Conservation (phyloP, 2,329 filamentous ascomycete genomes). For the Verticillium albo-atrum region DNA sequence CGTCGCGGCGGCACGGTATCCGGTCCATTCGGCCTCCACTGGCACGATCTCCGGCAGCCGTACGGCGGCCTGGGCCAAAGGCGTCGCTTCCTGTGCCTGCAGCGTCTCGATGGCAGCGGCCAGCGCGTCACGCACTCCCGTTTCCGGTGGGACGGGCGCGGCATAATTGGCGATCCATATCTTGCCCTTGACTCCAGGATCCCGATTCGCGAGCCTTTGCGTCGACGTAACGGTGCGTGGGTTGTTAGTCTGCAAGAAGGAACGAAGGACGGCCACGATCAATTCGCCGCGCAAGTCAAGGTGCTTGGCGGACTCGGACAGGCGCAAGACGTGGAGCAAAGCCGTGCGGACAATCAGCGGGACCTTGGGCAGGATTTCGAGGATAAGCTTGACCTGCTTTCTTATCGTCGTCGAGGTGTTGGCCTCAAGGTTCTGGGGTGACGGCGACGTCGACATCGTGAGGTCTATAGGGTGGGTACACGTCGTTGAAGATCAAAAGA, state of each 20-base stretch:
- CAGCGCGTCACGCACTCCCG: constrained; percentile 52
- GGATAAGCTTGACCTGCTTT: constrained; percentile 8
- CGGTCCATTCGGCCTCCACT: constrained; percentile 73
- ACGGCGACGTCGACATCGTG: neutral
- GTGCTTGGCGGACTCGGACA: constrained; percentile 69
- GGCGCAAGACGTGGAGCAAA: constrained; percentile 58
- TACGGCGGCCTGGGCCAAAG: constrained; percentile 20
- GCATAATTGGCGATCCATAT: constrained; percentile 77
- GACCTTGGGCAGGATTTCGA: constrained; percentile 46
- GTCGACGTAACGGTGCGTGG: constrained; percentile 51
- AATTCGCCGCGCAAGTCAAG: constrained; percentile 75
- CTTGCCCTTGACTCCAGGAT: constrained; percentile 67
- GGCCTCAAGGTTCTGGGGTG: constrained; percentile 10
- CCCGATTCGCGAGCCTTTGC: constrained; percentile 59
- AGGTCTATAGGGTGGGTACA: neutral
- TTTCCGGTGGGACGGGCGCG: constrained; percentile 54
- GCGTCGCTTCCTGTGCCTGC: constrained; percentile 27
- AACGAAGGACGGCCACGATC: constrained; percentile 66
- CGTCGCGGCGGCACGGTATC: constrained; percentile 54
- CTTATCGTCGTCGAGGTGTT: neutral
- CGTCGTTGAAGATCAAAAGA: no score
- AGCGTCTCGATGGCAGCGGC: constrained; percentile 53
- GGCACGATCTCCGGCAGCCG: constrained; percentile 46
- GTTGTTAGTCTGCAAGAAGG: constrained; percentile 46
- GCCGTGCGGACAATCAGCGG: constrained; percentile 60